Percentiles rank a stretch among this genome's conserved stretches.
These are phyloP conservation scores for Pluteus cervinus DNA, from an alignment of 768 basidiomycete species.

Conservation along the genomic window DNA sequence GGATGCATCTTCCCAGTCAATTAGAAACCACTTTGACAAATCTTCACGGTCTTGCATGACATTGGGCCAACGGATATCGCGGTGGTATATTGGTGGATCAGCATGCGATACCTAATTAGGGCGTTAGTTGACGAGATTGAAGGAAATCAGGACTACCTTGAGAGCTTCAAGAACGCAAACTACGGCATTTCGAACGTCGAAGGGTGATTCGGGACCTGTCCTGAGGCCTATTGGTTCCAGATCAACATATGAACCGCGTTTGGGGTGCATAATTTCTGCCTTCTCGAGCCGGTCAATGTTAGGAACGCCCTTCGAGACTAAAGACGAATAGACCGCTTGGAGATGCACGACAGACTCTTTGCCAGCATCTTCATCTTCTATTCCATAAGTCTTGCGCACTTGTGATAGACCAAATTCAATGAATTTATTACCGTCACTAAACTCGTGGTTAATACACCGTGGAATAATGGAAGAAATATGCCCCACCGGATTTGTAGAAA, in stretches of 20 bases:
- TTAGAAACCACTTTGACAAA: conserved; percentile 19
- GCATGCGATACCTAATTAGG: conserved; percentile 8
- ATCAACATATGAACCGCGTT: not conserved
- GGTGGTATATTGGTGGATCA: conserved; percentile 12
- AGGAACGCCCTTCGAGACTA: not conserved
- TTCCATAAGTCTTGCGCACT: conserved; percentile 2
- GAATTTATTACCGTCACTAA: not conserved
- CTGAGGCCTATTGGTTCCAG: conserved; percentile 1
- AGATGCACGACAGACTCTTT: conserved; percentile 1
- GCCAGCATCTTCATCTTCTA: conserved; percentile 1
- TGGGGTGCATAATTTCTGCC: not conserved
- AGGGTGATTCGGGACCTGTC: not conserved
- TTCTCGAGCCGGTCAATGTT: not conserved
- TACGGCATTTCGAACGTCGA: conserved; percentile 1
- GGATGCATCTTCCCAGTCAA: conserved; percentile 24
- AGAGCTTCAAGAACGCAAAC: conserved; percentile 15
- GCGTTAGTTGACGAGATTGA: conserved; percentile 5
- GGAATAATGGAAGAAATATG: too few species aligned
- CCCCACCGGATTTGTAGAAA: too few species aligned
- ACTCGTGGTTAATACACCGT: too few species aligned
- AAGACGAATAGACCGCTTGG: not conserved
- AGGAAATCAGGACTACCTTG: conserved; percentile 7
- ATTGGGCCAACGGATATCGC: conserved; percentile 20
- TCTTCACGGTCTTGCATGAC: conserved; percentile 16
- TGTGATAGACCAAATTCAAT: not conserved